Evolutionary conservation across 371 early-diverging fungal species (phyloP), one percentile per base, ranked within the genome.

Genomic region (Circinella minor): DNA sequence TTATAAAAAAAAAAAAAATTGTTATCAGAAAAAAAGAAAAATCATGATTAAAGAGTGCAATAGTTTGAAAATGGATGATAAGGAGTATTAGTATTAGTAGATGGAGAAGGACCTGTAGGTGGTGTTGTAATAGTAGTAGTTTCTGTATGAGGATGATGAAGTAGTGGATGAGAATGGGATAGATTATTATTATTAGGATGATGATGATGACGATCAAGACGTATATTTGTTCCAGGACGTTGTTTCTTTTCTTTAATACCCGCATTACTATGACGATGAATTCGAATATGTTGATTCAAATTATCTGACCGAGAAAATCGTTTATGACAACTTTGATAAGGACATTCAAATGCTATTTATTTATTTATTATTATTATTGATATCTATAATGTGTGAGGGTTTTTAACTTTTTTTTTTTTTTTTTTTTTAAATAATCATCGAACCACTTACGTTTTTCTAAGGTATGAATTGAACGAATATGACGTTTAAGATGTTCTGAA

Each of bases 221-320:
- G 57, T 34, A 57, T 10, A 34, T 57, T 57, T 8, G 1, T 27
- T 57, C 57, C 57, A 39, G 43, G 47, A 27, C 47, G 63, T n/a
- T 38, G 36, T 47, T 63, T 63, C 47, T 63, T 63, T 48, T 54
- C 65, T 54, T 48, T 54, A 6, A 63, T 27, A 27, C 63, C 47
- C 9, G 63, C 63, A 47, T 63, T 39, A 47, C 47, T 63, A 47
- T 86, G 87, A 27, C 84, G 82, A 68, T 89, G 90, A 48, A 86
- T 89, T 20, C 86, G 85, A 62, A 89, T 84, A 66, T 93, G 93
- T 69, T 91, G 90, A 63, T 89, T 88, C 69, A 95, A 72, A 74
- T 94, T 94, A 73, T 95, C 95, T 43, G 90, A 89, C 55, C 97
- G 86, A 10, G 93, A 90, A 77, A 97, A 97, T 0, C 87, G 74